Base-by-base conservation (phyloP, 768 basidiomycete genomes). In the Kwoniella botswanensis region DNA sequence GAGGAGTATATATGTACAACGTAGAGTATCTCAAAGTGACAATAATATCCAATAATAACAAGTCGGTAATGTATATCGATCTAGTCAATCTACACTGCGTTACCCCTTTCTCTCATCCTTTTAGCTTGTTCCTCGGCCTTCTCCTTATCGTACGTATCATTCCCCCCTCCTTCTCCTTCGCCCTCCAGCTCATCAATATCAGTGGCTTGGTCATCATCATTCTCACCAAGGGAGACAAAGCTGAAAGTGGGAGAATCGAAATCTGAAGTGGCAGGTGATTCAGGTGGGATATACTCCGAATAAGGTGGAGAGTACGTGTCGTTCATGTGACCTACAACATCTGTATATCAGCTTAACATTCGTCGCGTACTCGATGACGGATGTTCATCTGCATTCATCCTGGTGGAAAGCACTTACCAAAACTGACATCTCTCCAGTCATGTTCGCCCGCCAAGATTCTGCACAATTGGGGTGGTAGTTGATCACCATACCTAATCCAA, bases 391-490 rank as follows among this genome's bases (percentile, higher is more conserved):
- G 35, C 35, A 35, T 35, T 7, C 35, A 35, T 35, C 35, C 1
- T 35, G 35, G 35, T 35, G 35, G 4, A 7, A 35, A 7, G 6
- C 35, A 76, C 74, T 71, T 54, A 72, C 78, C 64, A 21, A 71
- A 42, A 18, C 52, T 42, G 13, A 73, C 67, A 50, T 65, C 71
- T 22, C 66, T 52, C 79, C 79, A 80, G 46, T 74, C 73, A 21
- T 73, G 68, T 35, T 71, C 62, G 4, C 76, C 76, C 1, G 67
- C 73, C 35, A 78, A 43, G 15, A 80, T 76, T n/a, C 79, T 63
- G 52, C 79, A 80, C 1, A 76, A 66, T 21, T 80, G 76, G 3
- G 79, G 74, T 22, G 79, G 79, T 5, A 80, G 42, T 50, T 76
- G 76, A 69, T 63, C 67, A 3, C 79, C 79, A 44, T 35, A 57